Evolutionary conservation across 2,329 filamentous ascomycete genomes (phyloP).

Genomic region (Aspergillus spinulosporus): DNA sequence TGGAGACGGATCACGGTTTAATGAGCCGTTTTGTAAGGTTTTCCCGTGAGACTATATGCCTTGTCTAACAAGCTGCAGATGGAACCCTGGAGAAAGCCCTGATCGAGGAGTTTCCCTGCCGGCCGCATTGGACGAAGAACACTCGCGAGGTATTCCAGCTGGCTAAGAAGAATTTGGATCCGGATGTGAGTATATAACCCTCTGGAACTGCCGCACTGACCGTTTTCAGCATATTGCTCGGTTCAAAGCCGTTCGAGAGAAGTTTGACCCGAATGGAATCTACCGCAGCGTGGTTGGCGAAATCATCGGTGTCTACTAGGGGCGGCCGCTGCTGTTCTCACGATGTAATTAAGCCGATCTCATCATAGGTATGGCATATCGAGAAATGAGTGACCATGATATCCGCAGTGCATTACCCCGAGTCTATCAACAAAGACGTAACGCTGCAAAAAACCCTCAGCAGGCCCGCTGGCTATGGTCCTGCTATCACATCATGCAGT

Average conservation of each 20-base stretch:
- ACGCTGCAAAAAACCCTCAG: no score
- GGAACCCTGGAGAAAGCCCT: conserved; percentile 4
- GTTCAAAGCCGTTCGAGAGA: conserved; percentile 15
- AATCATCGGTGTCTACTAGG: conserved; percentile 16
- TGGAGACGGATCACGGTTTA: conserved; percentile 12
- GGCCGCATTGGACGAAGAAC: conserved; percentile 19
- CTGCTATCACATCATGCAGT: no score
- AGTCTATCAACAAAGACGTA: no score
- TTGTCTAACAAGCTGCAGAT: conserved; percentile 8
- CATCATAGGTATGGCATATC: no score
- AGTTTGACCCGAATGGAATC: conserved; percentile 16
- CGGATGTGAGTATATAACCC: conserved; percentile 4
- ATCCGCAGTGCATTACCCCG: no score
- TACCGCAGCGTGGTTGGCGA: conserved; percentile 18
- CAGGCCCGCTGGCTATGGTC: no score
- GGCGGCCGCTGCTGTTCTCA: no score
- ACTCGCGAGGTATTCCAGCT: conserved; percentile 16
- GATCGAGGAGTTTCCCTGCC: conserved; percentile 16
- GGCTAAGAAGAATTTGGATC: conserved; percentile 12
- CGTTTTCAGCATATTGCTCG: conserved; percentile 13
- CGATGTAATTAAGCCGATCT: no score
- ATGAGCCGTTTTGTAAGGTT: conserved; percentile 16
- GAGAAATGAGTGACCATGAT: no score
- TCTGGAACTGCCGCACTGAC: neutral
- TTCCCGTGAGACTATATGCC: no score